Evolutionary conservation across 2,329 filamentous ascomycete species (phyloP).

Genomic region (Cercospora beticola): DNA sequence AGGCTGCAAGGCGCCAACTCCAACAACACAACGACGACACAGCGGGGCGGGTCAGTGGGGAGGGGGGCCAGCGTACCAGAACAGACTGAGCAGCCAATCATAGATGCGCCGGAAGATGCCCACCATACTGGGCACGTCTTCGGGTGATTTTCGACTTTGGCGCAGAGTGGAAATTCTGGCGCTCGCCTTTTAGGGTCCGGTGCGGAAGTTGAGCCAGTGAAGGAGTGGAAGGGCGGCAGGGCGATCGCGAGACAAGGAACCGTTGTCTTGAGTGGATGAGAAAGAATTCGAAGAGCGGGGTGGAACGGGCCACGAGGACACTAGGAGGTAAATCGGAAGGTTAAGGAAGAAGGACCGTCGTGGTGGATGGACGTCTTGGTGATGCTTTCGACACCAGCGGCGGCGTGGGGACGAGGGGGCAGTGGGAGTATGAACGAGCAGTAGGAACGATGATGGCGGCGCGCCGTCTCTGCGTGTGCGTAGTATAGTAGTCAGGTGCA

Average conservation of each 20-base stretch:
- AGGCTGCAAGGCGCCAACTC: constrained; percentile 24
- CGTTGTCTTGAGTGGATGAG: constrained; percentile 18
- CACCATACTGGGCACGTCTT: constrained; percentile 62
- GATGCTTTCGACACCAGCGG: not conserved
- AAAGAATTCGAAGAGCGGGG: constrained; percentile 15
- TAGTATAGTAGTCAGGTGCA: constrained; percentile 7
- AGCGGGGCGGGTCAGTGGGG: not conserved
- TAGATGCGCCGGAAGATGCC: constrained; percentile 92
- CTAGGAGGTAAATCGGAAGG: constrained; percentile 2
- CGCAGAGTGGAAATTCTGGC: constrained; percentile 7
- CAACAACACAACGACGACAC: not conserved
- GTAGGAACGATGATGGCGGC: not conserved
- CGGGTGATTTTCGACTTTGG: constrained; percentile 3
- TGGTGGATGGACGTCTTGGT: not conserved
- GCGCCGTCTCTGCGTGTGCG: not conserved
- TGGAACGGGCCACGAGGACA: constrained; percentile 11
- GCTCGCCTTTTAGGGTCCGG: constrained; percentile 11
- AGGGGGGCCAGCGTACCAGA: constrained; percentile 67
- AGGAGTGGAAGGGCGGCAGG: constrained; percentile 20
- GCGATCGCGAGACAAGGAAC: constrained; percentile 18
- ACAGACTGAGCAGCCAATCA: constrained; percentile 96
- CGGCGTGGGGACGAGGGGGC: not conserved
- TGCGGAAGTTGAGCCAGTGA: constrained; percentile 8
- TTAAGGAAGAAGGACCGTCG: not conserved
- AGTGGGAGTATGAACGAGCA: not conserved